phyloP scores from a whole-genome alignment of 1,284 basidiomycete species.

The Ceratobasidium sp. region DNA sequence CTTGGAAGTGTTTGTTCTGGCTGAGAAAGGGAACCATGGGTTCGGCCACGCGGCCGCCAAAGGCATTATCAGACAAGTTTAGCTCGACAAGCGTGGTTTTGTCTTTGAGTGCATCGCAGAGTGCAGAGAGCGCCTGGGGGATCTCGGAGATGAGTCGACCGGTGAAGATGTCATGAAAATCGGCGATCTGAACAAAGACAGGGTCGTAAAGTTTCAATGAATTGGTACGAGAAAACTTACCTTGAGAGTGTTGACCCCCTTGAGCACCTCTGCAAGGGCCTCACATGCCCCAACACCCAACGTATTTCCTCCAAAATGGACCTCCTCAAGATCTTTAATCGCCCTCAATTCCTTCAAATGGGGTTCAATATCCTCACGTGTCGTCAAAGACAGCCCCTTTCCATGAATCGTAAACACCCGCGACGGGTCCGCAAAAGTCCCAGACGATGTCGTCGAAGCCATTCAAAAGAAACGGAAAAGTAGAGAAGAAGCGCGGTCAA shows the following conservation, averaged over 20 bases:
- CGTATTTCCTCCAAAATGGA: constrained; percentile 96
- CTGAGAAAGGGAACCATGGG: constrained; percentile 92
- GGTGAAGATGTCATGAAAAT: constrained; percentile 98
- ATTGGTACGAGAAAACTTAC: constrained; percentile 58
- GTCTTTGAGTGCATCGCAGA: constrained; percentile 87
- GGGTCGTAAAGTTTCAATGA: constrained; percentile 42
- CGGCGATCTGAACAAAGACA: constrained; percentile 73
- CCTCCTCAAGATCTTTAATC: constrained; percentile 76
- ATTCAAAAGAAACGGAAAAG: constrained; percentile 30
- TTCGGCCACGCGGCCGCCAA: constrained; percentile 94
- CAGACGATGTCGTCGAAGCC: constrained; percentile 44
- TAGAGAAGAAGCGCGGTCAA: constrained; percentile 37
- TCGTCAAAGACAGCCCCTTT: constrained; percentile 84
- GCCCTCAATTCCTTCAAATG: constrained; percentile 76
- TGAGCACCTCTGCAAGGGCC: constrained; percentile 84
- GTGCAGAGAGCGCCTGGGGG: constrained; percentile 86
- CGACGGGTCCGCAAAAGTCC: constrained; percentile 47
- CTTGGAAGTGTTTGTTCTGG: constrained; percentile 79
- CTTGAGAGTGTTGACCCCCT: constrained; percentile 76
- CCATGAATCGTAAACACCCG: constrained; percentile 72
- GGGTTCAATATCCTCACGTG: constrained; percentile 81
- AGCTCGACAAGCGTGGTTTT: constrained; percentile 87
- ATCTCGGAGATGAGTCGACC: constrained; percentile 96
- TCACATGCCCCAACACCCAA: constrained; percentile 91
- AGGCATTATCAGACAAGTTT: constrained; percentile 95